phyloP scores from a whole-genome alignment of 345 rosid genomes.

The Iberis pinnata region DNA sequence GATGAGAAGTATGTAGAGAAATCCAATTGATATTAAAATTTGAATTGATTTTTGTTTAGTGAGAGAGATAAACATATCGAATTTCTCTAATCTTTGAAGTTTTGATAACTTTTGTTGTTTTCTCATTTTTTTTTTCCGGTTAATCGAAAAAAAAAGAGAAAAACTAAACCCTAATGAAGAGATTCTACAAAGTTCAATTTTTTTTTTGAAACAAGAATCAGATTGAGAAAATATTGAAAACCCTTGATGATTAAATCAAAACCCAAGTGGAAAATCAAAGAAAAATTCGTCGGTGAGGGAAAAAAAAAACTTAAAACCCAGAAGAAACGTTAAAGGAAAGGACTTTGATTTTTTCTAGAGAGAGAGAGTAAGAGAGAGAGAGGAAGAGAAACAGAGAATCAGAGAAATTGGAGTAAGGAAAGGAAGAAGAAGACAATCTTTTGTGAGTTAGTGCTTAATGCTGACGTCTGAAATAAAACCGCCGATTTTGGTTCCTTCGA shows the following conservation, averaged over 20 bases:
- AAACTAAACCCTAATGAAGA: neutral
- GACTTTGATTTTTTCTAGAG: neutral
- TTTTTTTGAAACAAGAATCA: no score
- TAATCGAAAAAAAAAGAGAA: no score
- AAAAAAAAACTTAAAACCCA: conserved; percentile 14
- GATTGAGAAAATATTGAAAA: neutral
- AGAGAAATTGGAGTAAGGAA: conserved; percentile 6
- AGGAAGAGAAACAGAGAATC: neutral
- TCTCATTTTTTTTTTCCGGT: no score
- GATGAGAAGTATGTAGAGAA: conserved; percentile 49
- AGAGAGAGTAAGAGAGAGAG: conserved; percentile 11
- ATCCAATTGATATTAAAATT: conserved; percentile 42
- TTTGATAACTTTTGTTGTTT: conserved; percentile 24
- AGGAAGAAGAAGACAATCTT: conserved; percentile 14
- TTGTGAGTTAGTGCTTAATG: conserved; percentile 29
- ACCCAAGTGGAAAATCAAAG: no score
- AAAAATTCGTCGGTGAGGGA: conserved; percentile 5
- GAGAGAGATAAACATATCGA: conserved; percentile 37
- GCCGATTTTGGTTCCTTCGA: conserved; percentile 35
- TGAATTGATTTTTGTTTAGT: conserved; percentile 57
- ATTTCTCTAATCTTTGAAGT: conserved; percentile 30
- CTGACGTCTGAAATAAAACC: conserved; percentile 30
- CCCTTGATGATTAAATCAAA: no score
- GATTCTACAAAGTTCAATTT: conserved; percentile 10
- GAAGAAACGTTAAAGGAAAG: conserved; percentile 9